Evolutionary conservation across 768 basidiomycete species (phyloP).

Genomic region (Boletus rex-veris): DNA sequence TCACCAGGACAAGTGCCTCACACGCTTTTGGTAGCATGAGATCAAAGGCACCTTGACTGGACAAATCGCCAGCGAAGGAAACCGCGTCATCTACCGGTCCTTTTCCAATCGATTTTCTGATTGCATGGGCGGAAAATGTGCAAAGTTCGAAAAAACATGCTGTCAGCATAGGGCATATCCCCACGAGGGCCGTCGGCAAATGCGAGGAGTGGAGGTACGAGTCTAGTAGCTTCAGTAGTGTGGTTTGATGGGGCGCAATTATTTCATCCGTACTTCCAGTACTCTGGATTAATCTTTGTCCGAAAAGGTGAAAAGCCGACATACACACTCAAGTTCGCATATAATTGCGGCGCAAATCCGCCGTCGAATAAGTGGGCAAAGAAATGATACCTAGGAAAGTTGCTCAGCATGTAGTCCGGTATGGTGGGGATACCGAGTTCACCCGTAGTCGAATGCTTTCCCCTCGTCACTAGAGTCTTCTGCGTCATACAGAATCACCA

Average conservation of each 20-base stretch:
- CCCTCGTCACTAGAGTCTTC: conserved; percentile 62
- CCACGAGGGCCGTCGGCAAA: conserved; percentile 35
- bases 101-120: conserved; percentile 44
- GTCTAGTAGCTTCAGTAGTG: conserved; percentile 83
- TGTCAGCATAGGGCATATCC: conserved; percentile 58
- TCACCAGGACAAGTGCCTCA: conserved; percentile 75
- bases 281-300: conserved; percentile 11
- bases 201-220: conserved; percentile 67
- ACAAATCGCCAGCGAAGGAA: neutral
- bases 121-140: conserved; percentile 51
- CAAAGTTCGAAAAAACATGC: conserved; percentile 59
- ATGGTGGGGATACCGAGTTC: conserved; percentile 11
- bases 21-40: conserved; percentile 72
- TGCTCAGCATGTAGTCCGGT: conserved; percentile 8
- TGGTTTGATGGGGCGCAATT: conserved; percentile 81
- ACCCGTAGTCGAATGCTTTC: conserved; percentile 78
- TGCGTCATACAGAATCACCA: conserved; percentile 67
- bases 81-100: conserved; percentile 9
- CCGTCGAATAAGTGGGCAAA: conserved; percentile 61
- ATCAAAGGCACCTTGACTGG: conserved; percentile 49
- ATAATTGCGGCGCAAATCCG: conserved; percentile 57
- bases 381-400: conserved; percentile 53
- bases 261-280: conserved; percentile 58
- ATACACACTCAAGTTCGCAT: conserved; percentile 58
- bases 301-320: conserved; percentile 19